phyloP scores from a whole-genome alignment of 2,329 filamentous ascomycete genomes.

The Verticillium albo-atrum region DNA sequence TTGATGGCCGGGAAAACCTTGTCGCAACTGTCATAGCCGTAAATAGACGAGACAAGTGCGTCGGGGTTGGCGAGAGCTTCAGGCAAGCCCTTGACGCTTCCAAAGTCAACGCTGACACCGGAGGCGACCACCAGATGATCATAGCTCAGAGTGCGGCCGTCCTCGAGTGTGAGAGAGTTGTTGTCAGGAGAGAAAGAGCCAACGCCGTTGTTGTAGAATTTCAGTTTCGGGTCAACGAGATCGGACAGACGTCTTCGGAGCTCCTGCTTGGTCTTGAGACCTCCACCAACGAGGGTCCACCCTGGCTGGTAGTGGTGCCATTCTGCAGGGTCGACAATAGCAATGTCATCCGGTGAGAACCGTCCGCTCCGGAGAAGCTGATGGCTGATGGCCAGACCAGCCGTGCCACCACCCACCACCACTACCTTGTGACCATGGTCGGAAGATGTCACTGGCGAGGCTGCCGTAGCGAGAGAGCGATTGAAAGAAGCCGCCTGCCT shows the following conservation, averaged over 20 bases:
- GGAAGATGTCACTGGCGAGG: constrained; percentile 24
- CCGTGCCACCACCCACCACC: constrained; percentile 62
- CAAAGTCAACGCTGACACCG: constrained; percentile 47
- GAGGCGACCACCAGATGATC: constrained; percentile 62
- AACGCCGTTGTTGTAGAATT: constrained; percentile 53
- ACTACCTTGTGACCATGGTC: constrained; percentile 57
- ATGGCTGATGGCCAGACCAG: constrained; percentile 61
- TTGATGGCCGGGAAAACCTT: constrained; percentile 47
- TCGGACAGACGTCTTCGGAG: constrained; percentile 44
- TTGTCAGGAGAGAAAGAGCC: constrained; percentile 47
- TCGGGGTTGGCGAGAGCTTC: constrained; percentile 47
- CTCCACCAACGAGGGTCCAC: constrained; percentile 65
- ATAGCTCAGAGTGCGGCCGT: constrained; percentile 53
- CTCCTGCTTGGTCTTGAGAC: constrained; percentile 58
- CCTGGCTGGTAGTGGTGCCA: constrained; percentile 67
- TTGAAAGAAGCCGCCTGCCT: not conserved
- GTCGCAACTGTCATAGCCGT: constrained; percentile 50
- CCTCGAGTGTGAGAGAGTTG: constrained; percentile 50
- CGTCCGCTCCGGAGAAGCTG: constrained; percentile 58
- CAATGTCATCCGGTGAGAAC: constrained; percentile 56
- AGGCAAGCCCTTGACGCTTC: constrained; percentile 48
- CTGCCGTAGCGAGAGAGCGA: constrained; percentile 12
- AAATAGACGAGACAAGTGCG: constrained; percentile 51
- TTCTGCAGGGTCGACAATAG: constrained; percentile 56
- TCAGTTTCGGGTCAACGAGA: constrained; percentile 55